A percentile compares a stretch with the other conserved stretches of the same genome.
Evolutionary conservation across 2,329 filamentous ascomycete genomes (phyloP).

Genomic region (Pseudofabraea citricarpa): DNA sequence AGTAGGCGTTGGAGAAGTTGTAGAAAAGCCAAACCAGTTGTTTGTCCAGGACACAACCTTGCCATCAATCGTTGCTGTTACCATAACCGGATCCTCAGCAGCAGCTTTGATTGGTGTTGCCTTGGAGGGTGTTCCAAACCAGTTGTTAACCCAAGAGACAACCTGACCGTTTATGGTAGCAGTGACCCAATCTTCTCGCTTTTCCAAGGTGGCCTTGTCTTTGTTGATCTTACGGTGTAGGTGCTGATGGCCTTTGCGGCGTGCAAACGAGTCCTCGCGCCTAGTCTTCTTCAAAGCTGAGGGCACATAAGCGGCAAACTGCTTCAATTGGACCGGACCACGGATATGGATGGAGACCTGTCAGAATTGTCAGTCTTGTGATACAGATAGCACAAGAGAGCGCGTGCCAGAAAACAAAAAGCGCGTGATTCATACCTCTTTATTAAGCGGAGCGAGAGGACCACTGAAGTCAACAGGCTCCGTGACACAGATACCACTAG

Average conservation of each 20-base stretch:
- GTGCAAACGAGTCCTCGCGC: conserved; percentile 31
- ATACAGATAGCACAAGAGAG: too few relatives aligned
- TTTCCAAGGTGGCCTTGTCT: conserved; percentile 28
- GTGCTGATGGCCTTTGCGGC: conserved; percentile 42
- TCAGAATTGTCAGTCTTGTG: too few relatives aligned
- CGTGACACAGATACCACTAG: conserved; percentile 48
- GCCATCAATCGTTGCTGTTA: conserved; percentile 56
- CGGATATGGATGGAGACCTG: conserved; percentile 70
- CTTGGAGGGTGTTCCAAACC: conserved; percentile 23
- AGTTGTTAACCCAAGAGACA: conserved; percentile 56
- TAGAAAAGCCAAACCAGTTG: conserved; percentile 35
- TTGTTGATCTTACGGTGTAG: conserved; percentile 32
- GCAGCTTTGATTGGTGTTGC: conserved; percentile 8
- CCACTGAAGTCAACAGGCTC: conserved; percentile 50
- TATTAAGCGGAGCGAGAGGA: conserved; percentile 60
- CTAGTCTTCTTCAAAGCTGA: conserved; percentile 30
- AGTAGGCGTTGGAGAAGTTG: conserved; percentile 8
- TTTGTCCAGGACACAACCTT: conserved; percentile 54
- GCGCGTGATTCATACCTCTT: too few relatives aligned
- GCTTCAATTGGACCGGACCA: conserved; percentile 61
- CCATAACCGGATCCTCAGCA: conserved; percentile 19
- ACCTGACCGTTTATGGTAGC: conserved; percentile 55
- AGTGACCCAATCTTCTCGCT: conserved; percentile 42
- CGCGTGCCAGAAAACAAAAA: too few relatives aligned
- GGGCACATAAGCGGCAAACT: conserved; percentile 66